Percentiles rank a stretch among this genome's conserved stretches.
phyloP scores from a whole-genome alignment of 257 asterid genomes.

The Lavandula angustifolia region DNA sequence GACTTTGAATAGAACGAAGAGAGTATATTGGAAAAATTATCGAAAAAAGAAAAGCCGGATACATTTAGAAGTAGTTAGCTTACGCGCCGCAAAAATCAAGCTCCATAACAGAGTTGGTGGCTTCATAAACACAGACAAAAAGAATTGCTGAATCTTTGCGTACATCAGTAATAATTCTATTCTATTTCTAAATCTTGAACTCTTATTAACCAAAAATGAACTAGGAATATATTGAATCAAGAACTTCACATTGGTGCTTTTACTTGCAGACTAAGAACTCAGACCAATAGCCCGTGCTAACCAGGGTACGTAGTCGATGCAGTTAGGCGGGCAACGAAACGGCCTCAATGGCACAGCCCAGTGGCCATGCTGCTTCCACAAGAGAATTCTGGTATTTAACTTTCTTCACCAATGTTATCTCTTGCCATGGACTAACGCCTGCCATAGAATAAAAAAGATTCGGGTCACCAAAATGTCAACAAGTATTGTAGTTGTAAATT shows the following conservation, averaged over 20 bases:
- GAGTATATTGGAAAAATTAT: too few species aligned
- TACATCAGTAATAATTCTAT: slow-evolving; percentile 20
- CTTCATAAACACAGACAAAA: slow-evolving; percentile 20
- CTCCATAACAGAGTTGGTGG: slow-evolving; percentile 6
- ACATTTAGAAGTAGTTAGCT: not conserved
- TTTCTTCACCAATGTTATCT: slow-evolving; percentile 58
- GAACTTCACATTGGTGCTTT: slow-evolving; percentile 7
- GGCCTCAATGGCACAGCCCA: slow-evolving; percentile 80
- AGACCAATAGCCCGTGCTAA: slow-evolving; percentile 4
- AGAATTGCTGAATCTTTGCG: not conserved
- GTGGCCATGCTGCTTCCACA: slow-evolving; percentile 86
- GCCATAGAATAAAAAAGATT: slow-evolving; percentile 20
- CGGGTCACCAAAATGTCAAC: too few species aligned
- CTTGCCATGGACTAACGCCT: slow-evolving; percentile 64
- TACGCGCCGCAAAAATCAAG: slow-evolving; percentile 5
- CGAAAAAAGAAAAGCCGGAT: not conserved
- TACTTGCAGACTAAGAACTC: slow-evolving; percentile 20
- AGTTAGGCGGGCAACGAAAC: slow-evolving; percentile 46
- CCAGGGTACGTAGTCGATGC: not conserved
- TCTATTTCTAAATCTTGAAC: slow-evolving; percentile 31
- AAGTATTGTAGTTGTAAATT: not conserved
- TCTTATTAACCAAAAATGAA: slow-evolving; percentile 32
- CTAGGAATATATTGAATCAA: slow-evolving; percentile 26
- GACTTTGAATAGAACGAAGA: too few species aligned
- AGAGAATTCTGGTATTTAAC: slow-evolving; percentile 58